Percentiles rank a stretch among this genome's conserved stretches.
Evolutionary conservation across 805 yeast genomes (phyloP).

Genomic region (Cyberlindnera veronae): DNA sequence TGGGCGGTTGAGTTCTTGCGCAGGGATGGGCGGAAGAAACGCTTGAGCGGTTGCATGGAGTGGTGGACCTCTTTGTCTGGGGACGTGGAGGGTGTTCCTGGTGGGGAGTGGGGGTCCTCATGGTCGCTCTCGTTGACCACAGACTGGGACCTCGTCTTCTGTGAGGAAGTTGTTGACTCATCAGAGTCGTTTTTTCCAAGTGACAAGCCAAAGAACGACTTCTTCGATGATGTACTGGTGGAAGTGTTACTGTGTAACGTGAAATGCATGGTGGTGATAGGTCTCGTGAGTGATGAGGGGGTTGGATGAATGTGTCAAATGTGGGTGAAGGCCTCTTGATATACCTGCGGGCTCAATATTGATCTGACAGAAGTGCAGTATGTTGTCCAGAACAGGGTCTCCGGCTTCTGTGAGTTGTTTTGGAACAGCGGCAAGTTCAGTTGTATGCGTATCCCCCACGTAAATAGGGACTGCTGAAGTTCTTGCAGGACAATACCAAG

Average conservation of each 20-base stretch:
- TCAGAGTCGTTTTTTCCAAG: constrained; percentile 4
- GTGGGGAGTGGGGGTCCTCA: not conserved
- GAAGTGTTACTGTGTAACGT: constrained; percentile 7
- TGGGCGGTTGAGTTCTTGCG: constrained; percentile 20
- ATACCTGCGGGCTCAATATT: no score
- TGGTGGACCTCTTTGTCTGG: constrained; percentile 13
- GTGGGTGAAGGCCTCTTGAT: no score
- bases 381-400: no score
- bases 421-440: no score
- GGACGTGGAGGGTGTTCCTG: not conserved
- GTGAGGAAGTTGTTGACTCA: not conserved
- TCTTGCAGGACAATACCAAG: no score
- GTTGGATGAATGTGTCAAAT: not conserved
- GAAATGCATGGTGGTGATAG: constrained; percentile 9
- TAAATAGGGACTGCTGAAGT: no score
- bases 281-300: not conserved
- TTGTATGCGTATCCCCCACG: no score
- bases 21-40: constrained; percentile 24
- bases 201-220: constrained; percentile 11
- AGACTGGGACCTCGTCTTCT: not conserved
- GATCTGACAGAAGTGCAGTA: no score
- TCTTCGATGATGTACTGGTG: constrained; percentile 2
- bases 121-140: not conserved
- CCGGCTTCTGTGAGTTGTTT: no score
- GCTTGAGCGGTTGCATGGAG: constrained; percentile 22